phyloP scores from a whole-genome alignment of 2,329 filamentous ascomycete species.

The Aspergillus hiratsukae region DNA sequence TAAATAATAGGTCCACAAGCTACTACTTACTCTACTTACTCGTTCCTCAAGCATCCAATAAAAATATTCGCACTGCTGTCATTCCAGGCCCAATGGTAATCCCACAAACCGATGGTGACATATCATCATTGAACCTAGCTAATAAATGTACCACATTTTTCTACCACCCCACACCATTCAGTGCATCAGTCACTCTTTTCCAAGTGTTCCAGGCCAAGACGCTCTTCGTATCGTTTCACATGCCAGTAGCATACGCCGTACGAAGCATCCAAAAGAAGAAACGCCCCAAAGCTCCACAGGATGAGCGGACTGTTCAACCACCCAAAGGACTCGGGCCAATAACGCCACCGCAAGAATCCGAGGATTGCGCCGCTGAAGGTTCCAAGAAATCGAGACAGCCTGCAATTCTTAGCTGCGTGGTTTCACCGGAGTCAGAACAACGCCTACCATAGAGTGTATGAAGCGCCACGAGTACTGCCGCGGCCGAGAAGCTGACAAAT shows the following conservation, averaged over 20 bases:
- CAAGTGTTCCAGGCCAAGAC: neutral
- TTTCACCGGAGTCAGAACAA: neutral
- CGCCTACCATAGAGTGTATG: slow-evolving; percentile 11
- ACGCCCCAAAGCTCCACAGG: slow-evolving; percentile 6
- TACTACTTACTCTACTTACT: too few species aligned
- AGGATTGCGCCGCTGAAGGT: slow-evolving; percentile 8
- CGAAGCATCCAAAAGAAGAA: slow-evolving; percentile 6
- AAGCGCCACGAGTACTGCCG: slow-evolving; percentile 12
- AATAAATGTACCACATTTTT: too few species aligned
- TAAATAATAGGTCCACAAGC: too few species aligned
- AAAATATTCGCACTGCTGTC: too few species aligned
- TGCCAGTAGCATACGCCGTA: slow-evolving; percentile 9
- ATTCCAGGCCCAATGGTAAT: too few species aligned
- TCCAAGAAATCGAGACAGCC: slow-evolving; percentile 11
- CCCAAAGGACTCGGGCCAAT: slow-evolving; percentile 9
- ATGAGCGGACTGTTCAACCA: slow-evolving; percentile 12
- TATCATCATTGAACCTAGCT: too few species aligned
- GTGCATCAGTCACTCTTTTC: too few species aligned
- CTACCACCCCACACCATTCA: too few species aligned
- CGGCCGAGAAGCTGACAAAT: slow-evolving; percentile 13
- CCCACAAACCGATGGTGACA: too few species aligned
- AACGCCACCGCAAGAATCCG: slow-evolving; percentile 6
- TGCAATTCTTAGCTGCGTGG: neutral
- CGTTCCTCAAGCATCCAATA: too few species aligned
- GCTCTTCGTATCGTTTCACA: slow-evolving; percentile 2